Percentiles rank a stretch among this genome's conserved stretches.
Conservation (phyloP, 805 yeast species). For the Sugiyamaella qingdaonensis region DNA sequence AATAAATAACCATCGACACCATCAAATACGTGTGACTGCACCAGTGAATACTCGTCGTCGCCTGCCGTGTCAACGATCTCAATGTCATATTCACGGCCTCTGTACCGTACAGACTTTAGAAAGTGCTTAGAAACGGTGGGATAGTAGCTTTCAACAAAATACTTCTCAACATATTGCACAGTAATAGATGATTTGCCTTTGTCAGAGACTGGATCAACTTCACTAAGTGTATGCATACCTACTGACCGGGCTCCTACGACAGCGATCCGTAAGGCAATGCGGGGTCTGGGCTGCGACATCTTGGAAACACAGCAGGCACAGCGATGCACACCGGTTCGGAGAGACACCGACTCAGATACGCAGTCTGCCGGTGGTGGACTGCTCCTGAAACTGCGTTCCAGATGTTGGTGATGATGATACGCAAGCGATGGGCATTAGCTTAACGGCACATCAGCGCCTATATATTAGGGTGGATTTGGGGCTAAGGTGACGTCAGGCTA, state of each 20-base stretch:
- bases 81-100: constrained; percentile 70
- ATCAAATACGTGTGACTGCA: constrained; percentile 72
- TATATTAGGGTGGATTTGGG: neutral
- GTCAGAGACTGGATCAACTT: neutral
- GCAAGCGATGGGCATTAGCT: constrained; percentile 1
- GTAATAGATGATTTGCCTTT: constrained; percentile 72
- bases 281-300: neutral
- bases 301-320: neutral
- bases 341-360: no score
- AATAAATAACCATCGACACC: constrained; percentile 82
- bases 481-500: neutral
- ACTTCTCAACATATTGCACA: constrained; percentile 80
- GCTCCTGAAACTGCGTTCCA: no score
- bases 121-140: constrained; percentile 90
- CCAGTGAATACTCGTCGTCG: constrained; percentile 80
- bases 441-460: neutral
- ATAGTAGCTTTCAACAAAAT: constrained; percentile 82
- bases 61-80: constrained; percentile 93
- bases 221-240: constrained; percentile 43
- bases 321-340: no score
- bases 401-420: neutral
- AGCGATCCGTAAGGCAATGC: constrained; percentile 41
- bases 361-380: no score
- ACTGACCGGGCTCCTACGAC: constrained; percentile 86
- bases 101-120: constrained; percentile 60